Evolutionary conservation across 495 filamentous ascomycete genomes (phyloP).

Genomic region (Usnea hakonensis): DNA sequence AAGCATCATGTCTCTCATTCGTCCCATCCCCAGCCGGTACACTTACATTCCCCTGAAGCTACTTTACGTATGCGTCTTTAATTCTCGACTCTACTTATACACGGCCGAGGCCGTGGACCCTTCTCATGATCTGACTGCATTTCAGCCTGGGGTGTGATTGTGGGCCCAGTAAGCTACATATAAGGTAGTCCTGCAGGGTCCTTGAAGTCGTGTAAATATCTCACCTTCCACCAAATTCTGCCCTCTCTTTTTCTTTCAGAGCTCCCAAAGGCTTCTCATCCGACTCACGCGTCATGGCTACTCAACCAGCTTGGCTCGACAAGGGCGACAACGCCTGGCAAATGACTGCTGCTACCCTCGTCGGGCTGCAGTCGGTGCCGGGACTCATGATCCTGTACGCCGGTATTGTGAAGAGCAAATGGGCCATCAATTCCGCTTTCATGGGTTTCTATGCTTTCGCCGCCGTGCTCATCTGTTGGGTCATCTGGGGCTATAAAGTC

Average conservation of each 20-base stretch:
- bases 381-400: slow-evolving; percentile 51
- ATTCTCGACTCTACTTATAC: too few species aligned
- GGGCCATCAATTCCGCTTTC: slow-evolving; percentile 50
- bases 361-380: slow-evolving; percentile 46
- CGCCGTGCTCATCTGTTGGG: slow-evolving; percentile 47
- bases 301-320: slow-evolving; percentile 36
- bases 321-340: slow-evolving; percentile 52
- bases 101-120: not conserved
- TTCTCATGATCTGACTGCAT: not conserved
- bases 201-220: not conserved
- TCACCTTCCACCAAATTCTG: not conserved
- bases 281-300: slow-evolving; percentile 14
- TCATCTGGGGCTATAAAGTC: slow-evolving; percentile 49
- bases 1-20: slow-evolving; percentile 13
- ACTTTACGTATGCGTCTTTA: not conserved
- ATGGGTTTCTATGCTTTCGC: slow-evolving; percentile 53
- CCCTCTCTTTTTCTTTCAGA: not conserved
- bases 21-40: not conserved
- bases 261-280: not conserved
- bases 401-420: slow-evolving; percentile 50
- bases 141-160: not conserved
- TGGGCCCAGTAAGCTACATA: not conserved
- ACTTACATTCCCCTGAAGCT: not conserved
- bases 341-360: slow-evolving; percentile 46
- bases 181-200: slow-evolving; percentile 3